phyloP scores from a whole-genome alignment of 2,329 filamentous ascomycete species.

The Graphium sp. region DNA sequence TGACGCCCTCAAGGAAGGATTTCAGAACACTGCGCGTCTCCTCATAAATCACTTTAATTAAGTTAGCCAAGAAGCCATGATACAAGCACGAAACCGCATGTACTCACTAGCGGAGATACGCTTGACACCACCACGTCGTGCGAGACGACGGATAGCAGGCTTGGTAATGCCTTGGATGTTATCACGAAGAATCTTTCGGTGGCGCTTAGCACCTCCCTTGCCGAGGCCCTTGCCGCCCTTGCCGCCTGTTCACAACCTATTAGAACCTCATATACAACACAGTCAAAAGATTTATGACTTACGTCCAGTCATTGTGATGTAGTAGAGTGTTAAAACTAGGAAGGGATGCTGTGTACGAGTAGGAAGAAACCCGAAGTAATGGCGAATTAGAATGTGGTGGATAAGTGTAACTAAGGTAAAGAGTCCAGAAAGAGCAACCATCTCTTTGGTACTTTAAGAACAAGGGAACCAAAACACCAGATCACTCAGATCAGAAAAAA shows the following conservation, averaged over 20 bases:
- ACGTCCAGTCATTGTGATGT: conserved; percentile 8
- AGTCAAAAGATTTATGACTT: conserved; percentile 3
- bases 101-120: conserved; percentile 87
- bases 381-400: conserved; percentile 2
- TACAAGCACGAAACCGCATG: no score
- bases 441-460: background rate
- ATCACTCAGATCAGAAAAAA: conserved; percentile 4
- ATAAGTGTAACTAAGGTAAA: conserved; percentile 1
- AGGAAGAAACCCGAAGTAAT: conserved; percentile 2
- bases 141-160: conserved; percentile 95
- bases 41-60: conserved; percentile 71
- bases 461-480: background rate
- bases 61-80: no score
- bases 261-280: background rate
- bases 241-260: conserved; percentile 40
- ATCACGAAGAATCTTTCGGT: conserved; percentile 98
- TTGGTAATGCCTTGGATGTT: conserved; percentile 99
- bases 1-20: conserved; percentile 63
- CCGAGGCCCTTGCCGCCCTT: conserved; percentile 97
- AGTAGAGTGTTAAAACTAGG: background rate
- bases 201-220: conserved; percentile 96
- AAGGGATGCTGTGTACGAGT: no score
- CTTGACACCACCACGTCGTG: conserved; percentile 98
- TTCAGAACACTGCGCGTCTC: conserved; percentile 64
- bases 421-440: background rate